These are phyloP conservation scores for Warburgia ugandensis DNA, from an alignment of 164 flowering plant species.

Conservation along the genomic window DNA sequence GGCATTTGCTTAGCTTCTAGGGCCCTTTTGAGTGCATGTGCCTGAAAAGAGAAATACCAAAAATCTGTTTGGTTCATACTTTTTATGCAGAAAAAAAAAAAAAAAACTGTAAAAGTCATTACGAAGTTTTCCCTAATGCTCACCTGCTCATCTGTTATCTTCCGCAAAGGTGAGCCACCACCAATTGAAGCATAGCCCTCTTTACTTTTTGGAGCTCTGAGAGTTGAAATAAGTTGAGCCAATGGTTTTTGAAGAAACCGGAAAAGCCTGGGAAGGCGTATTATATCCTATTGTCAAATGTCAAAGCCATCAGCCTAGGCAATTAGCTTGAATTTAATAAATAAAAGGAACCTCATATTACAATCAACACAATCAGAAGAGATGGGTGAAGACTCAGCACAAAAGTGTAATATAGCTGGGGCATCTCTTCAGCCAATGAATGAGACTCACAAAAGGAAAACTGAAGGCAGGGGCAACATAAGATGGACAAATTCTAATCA, in stretches of 20 bases:
- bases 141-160: slow-evolving; percentile 94
- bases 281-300: slow-evolving; percentile 59
- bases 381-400: background rate
- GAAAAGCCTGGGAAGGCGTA: slow-evolving; percentile 85
- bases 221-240: slow-evolving; percentile 75
- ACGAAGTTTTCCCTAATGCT: too few relatives aligned
- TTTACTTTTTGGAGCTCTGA: slow-evolving; percentile 94
- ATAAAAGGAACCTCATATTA: background rate
- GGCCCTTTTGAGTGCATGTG: slow-evolving; percentile 64
- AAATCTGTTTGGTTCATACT: too few relatives aligned
- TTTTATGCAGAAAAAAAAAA: too few relatives aligned
- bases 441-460: background rate
- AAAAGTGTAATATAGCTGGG: background rate
- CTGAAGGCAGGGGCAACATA: too few relatives aligned
- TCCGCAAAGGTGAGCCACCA: slow-evolving; percentile 96
- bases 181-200: slow-evolving; percentile 99
- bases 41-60: slow-evolving; percentile 39
- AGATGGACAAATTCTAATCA: too few relatives aligned
- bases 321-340: background rate
- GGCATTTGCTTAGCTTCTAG: slow-evolving; percentile 49
- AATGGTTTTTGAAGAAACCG: slow-evolving; percentile 74
- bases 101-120: too few relatives aligned
- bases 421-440: background rate
- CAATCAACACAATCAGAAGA: background rate
- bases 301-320: background rate